Percentiles rank a stretch among this genome's conserved stretches.
phyloP scores from a whole-genome alignment of 352 stramenopile genomes.

The Globisporangium apiculatum region DNA sequence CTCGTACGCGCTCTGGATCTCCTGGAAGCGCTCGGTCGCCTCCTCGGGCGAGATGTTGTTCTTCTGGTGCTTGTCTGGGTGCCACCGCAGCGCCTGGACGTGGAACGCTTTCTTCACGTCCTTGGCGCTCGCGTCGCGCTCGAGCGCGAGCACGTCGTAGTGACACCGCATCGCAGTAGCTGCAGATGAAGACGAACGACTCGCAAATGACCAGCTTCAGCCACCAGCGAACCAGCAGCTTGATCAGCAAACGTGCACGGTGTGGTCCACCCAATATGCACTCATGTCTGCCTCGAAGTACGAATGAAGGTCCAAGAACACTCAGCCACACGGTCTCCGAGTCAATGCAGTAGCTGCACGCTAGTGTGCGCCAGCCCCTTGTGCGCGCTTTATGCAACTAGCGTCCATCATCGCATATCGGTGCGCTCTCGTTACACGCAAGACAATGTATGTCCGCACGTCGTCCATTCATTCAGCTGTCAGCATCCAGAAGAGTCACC shows the following conservation, averaged over 20 bases:
- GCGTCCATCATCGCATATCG: too few species aligned
- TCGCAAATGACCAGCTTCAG: neutral
- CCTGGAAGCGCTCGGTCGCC: conserved; percentile 74
- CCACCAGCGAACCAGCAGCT: neutral
- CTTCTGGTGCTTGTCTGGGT: conserved; percentile 83
- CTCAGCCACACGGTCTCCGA: too few species aligned
- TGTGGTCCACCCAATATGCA: too few species aligned
- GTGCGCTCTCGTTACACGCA: too few species aligned
- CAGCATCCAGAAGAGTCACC: neutral
- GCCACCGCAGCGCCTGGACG: conserved; percentile 66
- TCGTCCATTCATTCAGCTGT: neutral
- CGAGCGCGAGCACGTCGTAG: conserved; percentile 73
- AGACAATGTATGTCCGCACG: too few species aligned
- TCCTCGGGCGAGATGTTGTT: conserved; percentile 66
- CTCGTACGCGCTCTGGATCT: conserved; percentile 83
- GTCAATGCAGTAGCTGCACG: neutral
- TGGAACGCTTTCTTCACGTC: conserved; percentile 82
- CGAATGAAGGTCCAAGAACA: too few species aligned
- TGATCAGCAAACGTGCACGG: neutral
- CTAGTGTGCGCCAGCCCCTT: too few species aligned
- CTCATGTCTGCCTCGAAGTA: too few species aligned
- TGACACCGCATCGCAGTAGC: conserved; percentile 56
- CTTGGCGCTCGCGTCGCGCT: conserved; percentile 37
- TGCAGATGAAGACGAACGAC: neutral
- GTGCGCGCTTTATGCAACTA: too few species aligned